A percentile compares a stretch with the other conserved stretches of the same genome.
Evolutionary conservation across 306 rosid genomes (phyloP).

Genomic region (Clitoria ternatea): DNA sequence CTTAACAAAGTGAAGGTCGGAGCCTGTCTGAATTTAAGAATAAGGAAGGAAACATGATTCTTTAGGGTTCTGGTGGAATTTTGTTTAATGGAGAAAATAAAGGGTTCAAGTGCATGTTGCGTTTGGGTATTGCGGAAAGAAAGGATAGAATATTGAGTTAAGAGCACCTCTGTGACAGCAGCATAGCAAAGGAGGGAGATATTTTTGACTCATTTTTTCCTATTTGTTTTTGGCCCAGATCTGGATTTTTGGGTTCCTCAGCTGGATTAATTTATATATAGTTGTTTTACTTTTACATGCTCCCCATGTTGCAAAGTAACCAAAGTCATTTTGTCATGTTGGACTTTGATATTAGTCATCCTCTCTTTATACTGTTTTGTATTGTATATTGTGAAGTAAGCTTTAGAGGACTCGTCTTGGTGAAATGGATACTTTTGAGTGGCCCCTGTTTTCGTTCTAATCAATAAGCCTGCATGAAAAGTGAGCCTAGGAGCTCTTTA

Average conservation of each 20-base stretch:
- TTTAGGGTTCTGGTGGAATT: constrained; percentile 43
- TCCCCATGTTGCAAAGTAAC: constrained; percentile 28
- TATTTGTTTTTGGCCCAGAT: constrained; percentile 29
- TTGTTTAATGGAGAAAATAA: constrained; percentile 46
- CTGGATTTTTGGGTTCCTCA: constrained; percentile 34
- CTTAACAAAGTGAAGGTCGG: constrained; percentile 36
- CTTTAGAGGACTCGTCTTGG: not conserved
- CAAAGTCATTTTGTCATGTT: constrained; percentile 21
- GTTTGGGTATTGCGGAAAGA: constrained; percentile 42
- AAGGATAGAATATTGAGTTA: constrained; percentile 40
- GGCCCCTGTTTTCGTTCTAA: not conserved
- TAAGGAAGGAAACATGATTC: constrained; percentile 42
- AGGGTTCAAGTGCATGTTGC: constrained; percentile 25
- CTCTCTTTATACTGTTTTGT: constrained; percentile 20
- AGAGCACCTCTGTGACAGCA: constrained; percentile 31
- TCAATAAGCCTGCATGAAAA: not conserved
- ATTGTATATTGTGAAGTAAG: constrained; percentile 29
- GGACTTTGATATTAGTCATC: constrained; percentile 18
- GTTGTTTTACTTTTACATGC: constrained; percentile 25
- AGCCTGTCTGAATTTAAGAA: constrained; percentile 45
- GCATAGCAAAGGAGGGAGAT: constrained; percentile 45
- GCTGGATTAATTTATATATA: constrained; percentile 36
- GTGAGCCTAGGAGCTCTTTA: not conserved
- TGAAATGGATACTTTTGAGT: not conserved
- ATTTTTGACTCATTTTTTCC: constrained; percentile 18